These are phyloP conservation scores for Saccharomycopsis sp. DNA, from an alignment of 805 yeast species.

Conservation along the genomic window DNA sequence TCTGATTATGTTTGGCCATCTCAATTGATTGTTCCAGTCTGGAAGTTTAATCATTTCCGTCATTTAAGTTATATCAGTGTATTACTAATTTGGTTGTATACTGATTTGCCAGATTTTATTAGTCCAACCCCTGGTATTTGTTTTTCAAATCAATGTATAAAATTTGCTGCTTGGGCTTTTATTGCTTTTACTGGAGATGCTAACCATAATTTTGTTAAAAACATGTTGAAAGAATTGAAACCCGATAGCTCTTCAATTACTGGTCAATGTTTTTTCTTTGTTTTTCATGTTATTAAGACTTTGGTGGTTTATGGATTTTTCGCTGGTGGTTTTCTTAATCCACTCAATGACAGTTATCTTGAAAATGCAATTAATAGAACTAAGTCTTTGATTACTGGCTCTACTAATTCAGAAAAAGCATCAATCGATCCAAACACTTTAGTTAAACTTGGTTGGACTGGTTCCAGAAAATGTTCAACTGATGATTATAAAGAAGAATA, in stretches of 20 bases:
- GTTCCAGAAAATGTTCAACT: constrained; percentile 61
- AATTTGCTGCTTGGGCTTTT: constrained; percentile 23
- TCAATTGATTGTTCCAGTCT: constrained; percentile 70
- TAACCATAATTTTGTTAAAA: constrained; percentile 32
- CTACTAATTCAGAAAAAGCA: too few relatives aligned
- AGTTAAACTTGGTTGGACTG: constrained; percentile 85
- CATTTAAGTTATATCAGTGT: constrained; percentile 28
- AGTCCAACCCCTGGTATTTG: constrained; percentile 91
- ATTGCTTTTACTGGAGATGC: constrained; percentile 25
- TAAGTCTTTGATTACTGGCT: constrained; percentile 19
- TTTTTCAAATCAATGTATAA: constrained; percentile 50
- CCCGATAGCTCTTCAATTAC: constrained; percentile 28
- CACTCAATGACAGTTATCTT: constrained; percentile 40
- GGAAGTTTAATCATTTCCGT: constrained; percentile 40
- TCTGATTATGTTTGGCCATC: constrained; percentile 75
- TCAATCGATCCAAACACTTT: constrained; percentile 32
- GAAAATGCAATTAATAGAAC: constrained; percentile 18
- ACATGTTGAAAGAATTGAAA: constrained; percentile 40
- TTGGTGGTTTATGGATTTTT: constrained; percentile 44
- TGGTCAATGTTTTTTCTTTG: constrained; percentile 61
- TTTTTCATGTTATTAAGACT: constrained; percentile 59
- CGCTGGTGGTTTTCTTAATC: constrained; percentile 70
- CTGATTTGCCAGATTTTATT: constrained; percentile 82
- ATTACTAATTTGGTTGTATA: constrained; percentile 69
- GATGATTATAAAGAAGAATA: constrained; percentile 63